phyloP scores from a whole-genome alignment of 768 basidiomycete species.

The Clavaria fumosa region DNA sequence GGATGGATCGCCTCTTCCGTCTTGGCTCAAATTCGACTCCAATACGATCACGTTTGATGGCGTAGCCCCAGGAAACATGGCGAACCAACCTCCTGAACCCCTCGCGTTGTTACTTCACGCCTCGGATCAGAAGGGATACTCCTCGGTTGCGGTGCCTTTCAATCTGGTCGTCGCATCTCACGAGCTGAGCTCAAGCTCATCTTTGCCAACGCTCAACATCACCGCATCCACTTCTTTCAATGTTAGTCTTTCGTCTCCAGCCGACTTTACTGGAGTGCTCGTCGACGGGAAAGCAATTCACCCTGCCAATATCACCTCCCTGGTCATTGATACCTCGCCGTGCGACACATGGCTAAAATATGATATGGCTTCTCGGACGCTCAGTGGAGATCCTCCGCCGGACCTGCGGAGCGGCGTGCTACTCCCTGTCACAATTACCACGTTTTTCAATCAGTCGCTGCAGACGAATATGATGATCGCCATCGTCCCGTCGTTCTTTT shows the following conservation, averaged over 20 bases:
- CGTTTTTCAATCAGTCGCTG: conserved; percentile 54
- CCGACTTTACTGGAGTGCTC: conserved; percentile 47
- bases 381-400: conserved; percentile 51
- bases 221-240: conserved; percentile 42
- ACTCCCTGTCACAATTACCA: conserved; percentile 47
- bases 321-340: conserved; percentile 44
- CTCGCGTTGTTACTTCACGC: conserved; percentile 46
- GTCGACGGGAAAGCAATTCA: conserved; percentile 48
- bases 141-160: conserved; percentile 43
- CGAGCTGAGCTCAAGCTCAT: conserved; percentile 37
- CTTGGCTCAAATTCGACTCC: conserved; percentile 62
- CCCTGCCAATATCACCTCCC: conserved; percentile 35
- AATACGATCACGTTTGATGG: conserved; percentile 63
- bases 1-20: conserved; percentile 57
- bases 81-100: conserved; percentile 23
- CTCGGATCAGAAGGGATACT: conserved; percentile 61
- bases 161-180: conserved; percentile 51
- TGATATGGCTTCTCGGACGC: conserved; percentile 34
- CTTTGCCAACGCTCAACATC: conserved; percentile 55
- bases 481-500: conserved; percentile 62
- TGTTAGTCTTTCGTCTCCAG: conserved; percentile 33
- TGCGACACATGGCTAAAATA: conserved; percentile 46
- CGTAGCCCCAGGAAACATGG: conserved; percentile 39
- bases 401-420: conserved; percentile 21
- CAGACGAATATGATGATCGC: conserved; percentile 48